Conservation (phyloP, 176 grass and related monocot species). For the Aegilops umbellulata region DNA sequence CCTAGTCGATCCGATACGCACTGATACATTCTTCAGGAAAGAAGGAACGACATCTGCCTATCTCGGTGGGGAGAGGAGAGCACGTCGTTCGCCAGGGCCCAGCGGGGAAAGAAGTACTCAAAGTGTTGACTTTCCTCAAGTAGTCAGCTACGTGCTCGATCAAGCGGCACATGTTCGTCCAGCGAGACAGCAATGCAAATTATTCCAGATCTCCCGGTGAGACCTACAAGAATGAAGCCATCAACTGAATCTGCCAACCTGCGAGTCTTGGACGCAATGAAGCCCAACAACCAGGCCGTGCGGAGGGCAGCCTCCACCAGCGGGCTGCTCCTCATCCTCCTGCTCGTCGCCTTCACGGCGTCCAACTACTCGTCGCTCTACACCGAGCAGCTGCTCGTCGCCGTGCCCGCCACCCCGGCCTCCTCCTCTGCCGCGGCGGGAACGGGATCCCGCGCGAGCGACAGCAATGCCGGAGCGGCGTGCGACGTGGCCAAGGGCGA, state of each 20-base stretch:
- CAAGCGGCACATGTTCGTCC: background rate
- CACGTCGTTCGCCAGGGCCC: too few species aligned
- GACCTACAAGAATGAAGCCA: background rate
- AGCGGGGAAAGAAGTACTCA: too few species aligned
- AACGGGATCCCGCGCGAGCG: background rate
- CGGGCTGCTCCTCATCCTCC: slow-evolving; percentile 33
- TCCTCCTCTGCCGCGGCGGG: background rate
- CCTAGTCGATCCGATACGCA: too few species aligned
- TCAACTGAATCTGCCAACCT: background rate
- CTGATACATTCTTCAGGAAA: too few species aligned
- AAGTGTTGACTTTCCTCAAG: background rate
- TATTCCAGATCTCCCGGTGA: background rate
- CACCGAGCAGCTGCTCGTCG: background rate
- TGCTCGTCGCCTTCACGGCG: slow-evolving; percentile 34
- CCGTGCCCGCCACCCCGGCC: background rate
- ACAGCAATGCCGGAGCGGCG: background rate
- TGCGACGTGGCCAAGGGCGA: slow-evolving; percentile 44
- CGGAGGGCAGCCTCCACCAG: slow-evolving; percentile 28
- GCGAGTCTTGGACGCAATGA: background rate
- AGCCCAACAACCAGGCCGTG: slow-evolving; percentile 4
- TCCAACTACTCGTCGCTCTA: slow-evolving; percentile 35
- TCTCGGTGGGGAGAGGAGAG: too few species aligned
- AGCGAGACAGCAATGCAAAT: background rate
- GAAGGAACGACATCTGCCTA: too few species aligned
- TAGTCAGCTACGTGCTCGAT: background rate